phyloP scores from a whole-genome alignment of 1,139 yeast species.

The Maudiozyma humilis region DNA sequence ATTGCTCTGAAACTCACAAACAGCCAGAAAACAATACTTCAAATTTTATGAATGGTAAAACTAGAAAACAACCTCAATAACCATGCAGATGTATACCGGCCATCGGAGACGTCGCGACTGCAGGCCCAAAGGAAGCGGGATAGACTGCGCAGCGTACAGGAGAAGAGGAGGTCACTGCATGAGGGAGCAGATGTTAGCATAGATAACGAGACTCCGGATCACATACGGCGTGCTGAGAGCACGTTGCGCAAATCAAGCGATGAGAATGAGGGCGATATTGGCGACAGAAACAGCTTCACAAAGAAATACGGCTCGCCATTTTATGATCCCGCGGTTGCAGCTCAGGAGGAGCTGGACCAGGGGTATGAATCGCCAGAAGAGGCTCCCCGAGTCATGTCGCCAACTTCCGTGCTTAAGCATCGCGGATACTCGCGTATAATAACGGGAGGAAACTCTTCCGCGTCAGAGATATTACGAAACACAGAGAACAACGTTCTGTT shows the following conservation, averaged over 20 bases:
- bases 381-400: conserved; percentile 5
- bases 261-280: not conserved
- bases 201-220: not conserved
- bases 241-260: not conserved
- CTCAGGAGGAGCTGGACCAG: not conserved
- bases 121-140: conserved; percentile 3
- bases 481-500: no score
- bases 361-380: not conserved
- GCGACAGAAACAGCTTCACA: not conserved
- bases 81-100: not conserved
- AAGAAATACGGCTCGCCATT: not conserved
- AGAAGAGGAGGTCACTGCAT: conserved; percentile 1
- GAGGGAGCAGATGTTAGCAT: not conserved
- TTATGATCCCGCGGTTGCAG: not conserved
- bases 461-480: no score
- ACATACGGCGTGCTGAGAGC: not conserved
- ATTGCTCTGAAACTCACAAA: no score
- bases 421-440: not conserved
- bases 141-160: not conserved
- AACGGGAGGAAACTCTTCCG: not conserved
- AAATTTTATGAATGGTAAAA: conserved; percentile 5
- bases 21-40: no score
- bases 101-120: conserved; percentile 1
- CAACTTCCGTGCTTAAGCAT: not conserved
- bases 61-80: not conserved